A percentile compares a stretch with the other conserved stretches of the same genome.
These are phyloP conservation scores for Alternaria sp. DNA, from an alignment of 2,329 filamentous ascomycete genomes.

Conservation along the genomic window DNA sequence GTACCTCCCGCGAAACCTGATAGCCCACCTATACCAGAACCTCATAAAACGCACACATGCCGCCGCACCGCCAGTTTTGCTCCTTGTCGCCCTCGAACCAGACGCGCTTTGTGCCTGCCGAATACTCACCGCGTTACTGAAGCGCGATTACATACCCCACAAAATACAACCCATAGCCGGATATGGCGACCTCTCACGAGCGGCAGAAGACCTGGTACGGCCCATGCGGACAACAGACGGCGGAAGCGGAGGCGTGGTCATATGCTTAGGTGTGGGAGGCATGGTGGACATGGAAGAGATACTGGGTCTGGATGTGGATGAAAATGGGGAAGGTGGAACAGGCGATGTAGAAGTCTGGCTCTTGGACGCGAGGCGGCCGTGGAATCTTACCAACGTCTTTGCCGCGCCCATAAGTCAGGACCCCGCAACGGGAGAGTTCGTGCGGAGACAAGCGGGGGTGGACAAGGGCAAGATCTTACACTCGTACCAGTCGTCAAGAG, in stretches of 20 bases:
- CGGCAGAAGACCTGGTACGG: slow-evolving; percentile 78
- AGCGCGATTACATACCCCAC: slow-evolving; percentile 96
- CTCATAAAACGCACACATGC: slow-evolving; percentile 87
- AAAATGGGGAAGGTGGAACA: slow-evolving; percentile 69
- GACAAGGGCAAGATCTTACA: slow-evolving; percentile 75
- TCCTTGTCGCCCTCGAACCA: slow-evolving; percentile 92
- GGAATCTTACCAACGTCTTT: slow-evolving; percentile 95
- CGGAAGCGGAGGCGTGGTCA: slow-evolving; percentile 85
- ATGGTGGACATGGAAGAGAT: slow-evolving; percentile 86
- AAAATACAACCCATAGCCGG: slow-evolving; percentile 96
- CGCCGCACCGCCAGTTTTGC: slow-evolving; percentile 87
- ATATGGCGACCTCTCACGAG: slow-evolving; percentile 86
- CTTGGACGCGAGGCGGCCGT: slow-evolving; percentile 88
- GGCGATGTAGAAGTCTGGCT: slow-evolving; percentile 96
- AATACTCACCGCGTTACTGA: slow-evolving; percentile 91
- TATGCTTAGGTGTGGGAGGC: slow-evolving; percentile 92
- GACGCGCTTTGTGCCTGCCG: slow-evolving; percentile 95
- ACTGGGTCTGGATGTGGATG: slow-evolving; percentile 76
- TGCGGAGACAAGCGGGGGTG: slow-evolving; percentile 70
- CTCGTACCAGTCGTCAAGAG: slow-evolving; percentile 78
- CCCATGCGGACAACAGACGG: slow-evolving; percentile 89
- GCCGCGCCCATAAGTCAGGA: slow-evolving; percentile 65
- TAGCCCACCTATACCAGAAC: slow-evolving; percentile 90
- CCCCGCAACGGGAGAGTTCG: slow-evolving; percentile 57
- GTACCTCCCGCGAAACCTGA: slow-evolving; percentile 91